Evolutionary conservation across 768 basidiomycete genomes (phyloP).

Genomic region (Tylopilus plumbeoviolaceoides): DNA sequence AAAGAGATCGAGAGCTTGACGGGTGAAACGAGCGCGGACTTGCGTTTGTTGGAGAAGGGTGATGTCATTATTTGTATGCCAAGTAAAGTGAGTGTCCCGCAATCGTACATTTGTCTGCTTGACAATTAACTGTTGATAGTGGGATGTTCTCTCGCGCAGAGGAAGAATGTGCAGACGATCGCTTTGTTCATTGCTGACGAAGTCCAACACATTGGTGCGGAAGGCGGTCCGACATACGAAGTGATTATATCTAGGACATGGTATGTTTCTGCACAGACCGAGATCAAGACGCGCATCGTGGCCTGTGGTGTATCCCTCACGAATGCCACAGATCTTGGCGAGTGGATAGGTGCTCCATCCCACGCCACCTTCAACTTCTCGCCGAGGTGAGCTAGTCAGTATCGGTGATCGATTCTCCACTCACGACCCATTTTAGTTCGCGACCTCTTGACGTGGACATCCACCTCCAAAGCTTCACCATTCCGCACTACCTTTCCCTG

Average conservation of each 20-base stretch:
- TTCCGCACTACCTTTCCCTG: slow-evolving; percentile 96
- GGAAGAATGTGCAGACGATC: slow-evolving; percentile 94
- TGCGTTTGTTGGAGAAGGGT: slow-evolving; percentile 84
- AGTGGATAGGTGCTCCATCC: slow-evolving; percentile 94
- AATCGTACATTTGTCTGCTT: neutral
- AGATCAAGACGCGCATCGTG: slow-evolving; percentile 88
- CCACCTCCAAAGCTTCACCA: slow-evolving; percentile 91
- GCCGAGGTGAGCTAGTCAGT: slow-evolving; percentile 54
- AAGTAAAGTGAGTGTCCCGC: slow-evolving; percentile 56
- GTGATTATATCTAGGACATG: slow-evolving; percentile 95
- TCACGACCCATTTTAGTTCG: slow-evolving; percentile 50
- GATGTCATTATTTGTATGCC: slow-evolving; percentile 96
- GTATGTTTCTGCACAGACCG: slow-evolving; percentile 92
- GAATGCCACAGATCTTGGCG: slow-evolving; percentile 92
- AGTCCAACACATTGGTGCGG: slow-evolving; percentile 90
- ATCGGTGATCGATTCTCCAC: slow-evolving; percentile 1
- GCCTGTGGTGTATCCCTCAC: slow-evolving; percentile 94
- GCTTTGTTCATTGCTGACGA: slow-evolving; percentile 94
- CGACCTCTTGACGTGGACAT: slow-evolving; percentile 98
- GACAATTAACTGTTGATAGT: slow-evolving; percentile 42
- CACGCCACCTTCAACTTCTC: slow-evolving; percentile 98
- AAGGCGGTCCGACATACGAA: slow-evolving; percentile 95
- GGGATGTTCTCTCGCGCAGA: slow-evolving; percentile 88
- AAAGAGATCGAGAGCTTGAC: slow-evolving; percentile 94
- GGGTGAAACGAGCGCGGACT: slow-evolving; percentile 89